Evolutionary conservation across 208 protist genomes (phyloP), one percentile per base, ranked within the genome.

Genomic region (Crithidia fasciculata): DNA sequence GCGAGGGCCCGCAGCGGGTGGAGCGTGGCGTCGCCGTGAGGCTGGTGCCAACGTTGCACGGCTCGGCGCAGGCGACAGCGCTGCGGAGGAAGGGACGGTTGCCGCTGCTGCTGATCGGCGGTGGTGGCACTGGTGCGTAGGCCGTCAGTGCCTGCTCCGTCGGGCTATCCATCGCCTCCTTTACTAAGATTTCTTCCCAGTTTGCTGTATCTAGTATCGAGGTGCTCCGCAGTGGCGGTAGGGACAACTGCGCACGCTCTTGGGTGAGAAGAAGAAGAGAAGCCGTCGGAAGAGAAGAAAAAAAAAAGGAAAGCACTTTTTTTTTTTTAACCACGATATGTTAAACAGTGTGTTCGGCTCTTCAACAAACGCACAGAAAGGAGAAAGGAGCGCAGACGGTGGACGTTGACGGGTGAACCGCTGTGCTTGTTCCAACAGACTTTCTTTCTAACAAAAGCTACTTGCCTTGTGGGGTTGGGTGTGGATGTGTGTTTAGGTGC

Each of bases 101-200:
- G 53, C 65, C 43, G 40, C 54, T 70, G 65, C 36, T 39, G 65
- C 65, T 70, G 52, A 59, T 70, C 5, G 53, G 65, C 10, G 65
- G 65, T 13, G 65, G 65, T 10, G 65, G 65, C 40, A 53, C 54
- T 3, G 65, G 65, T 0, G 37, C 53, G 43, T 53, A 70, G 8
- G 41, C 53, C 6, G 65, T 40, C 41, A 70, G 65, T 2, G 65
- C 65, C 13, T 37, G 12, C 4, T 70, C 65, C 40, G 61, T 53
- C 4, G 65, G 65, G 36, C 65, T 70, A 5, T 49, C 45, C 45
- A 49, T 49, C 45, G 0, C 0, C 45, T 15, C 45, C 45, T 49
- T 28, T 28, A 28, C 28, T 28, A 28, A 28, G 28, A 28, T 28
- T 28, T 0, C 28, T 28, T 28, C 28, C 28, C 28, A 28, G 28